Base-by-base conservation (phyloP, 2,329 filamentous ascomycete genomes). In the Colletotrichum sp. region DNA sequence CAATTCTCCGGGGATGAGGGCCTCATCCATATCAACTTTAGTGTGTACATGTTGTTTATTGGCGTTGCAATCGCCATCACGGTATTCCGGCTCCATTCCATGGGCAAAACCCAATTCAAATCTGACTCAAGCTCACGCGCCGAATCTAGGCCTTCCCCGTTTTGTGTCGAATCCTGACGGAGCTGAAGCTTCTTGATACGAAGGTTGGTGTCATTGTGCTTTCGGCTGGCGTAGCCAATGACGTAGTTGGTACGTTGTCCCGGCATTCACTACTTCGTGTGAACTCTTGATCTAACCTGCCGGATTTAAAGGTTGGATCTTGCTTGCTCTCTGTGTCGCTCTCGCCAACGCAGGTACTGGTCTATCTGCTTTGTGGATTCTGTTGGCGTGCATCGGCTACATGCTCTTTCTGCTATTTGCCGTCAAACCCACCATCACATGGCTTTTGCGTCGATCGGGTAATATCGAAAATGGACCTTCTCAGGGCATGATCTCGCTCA, bases 1-100 rank as follows among this genome's bases (percentile, higher is more conserved):
- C 84, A 96, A 73, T 98, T 98, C 80, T 87, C 87, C 27, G 48
- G 81, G 13, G 87, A 89, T 39, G 78, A 80, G 5, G 83, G 84
- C 55, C 80, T 85, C 27, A 78, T 84, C 19, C 81, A 84, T 44
- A 87, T 91, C 74, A 80, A 83, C 25, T 91, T 91, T 75, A 88
- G 87, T 65, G 86, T 89, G 13, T 91, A 95, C 64, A 88, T 88
- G 77, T 85, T 90, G 32, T 98, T 98, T 82, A 94, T 98, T 78
- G 96, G 96, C 84, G 96, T 98, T 69, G 96, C 96, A 1, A 93
- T 98, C 84, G 94, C 96, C 32, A 98, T 98, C 79, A 98, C 96
- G 80, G 71, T 74, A 30, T 39, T 44, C 16, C 2, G n/a, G 36
- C 22, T 36, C 7, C 12, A 32, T 36, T 19, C 13, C 5, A 5